phyloP scores from a whole-genome alignment of 2,329 filamentous ascomycete genomes.

The Pyricularia sp. region DNA sequence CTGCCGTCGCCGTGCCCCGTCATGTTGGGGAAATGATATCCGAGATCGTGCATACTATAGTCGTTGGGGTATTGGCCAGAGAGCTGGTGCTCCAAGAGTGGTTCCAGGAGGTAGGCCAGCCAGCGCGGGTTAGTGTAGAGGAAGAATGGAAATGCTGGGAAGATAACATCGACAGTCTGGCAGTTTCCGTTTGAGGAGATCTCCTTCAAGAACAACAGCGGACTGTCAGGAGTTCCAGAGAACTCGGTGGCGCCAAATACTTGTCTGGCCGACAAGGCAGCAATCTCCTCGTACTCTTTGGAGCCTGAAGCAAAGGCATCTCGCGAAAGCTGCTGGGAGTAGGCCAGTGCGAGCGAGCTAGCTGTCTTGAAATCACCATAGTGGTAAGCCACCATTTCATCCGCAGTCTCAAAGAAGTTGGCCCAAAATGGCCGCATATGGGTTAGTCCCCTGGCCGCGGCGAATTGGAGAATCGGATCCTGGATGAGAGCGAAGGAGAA shows the following conservation, averaged over 20 bases:
- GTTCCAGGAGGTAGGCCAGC: conserved; percentile 69
- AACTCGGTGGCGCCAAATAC: conserved; percentile 70
- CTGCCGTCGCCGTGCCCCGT: conserved; percentile 59
- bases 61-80: conserved; percentile 75
- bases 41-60: conserved; percentile 69
- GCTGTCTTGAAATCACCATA: conserved; percentile 63
- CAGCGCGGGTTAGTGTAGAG: conserved; percentile 73
- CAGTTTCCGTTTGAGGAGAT: conserved; percentile 77
- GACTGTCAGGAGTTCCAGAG: conserved; percentile 58
- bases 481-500: conserved; percentile 73
- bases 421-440: conserved; percentile 72
- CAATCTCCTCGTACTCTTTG: conserved; percentile 65
- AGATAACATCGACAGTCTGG: conserved; percentile 80
- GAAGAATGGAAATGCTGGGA: conserved; percentile 76
- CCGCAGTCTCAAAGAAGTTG: conserved; percentile 56
- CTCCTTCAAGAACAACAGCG: conserved; percentile 72
- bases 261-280: conserved; percentile 69
- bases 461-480: conserved; percentile 69
- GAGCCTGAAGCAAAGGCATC: conserved; percentile 69
- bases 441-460: conserved; percentile 65
- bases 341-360: conserved; percentile 53
- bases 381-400: conserved; percentile 61
- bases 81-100: conserved; percentile 68
- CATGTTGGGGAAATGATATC: conserved; percentile 60
- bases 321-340: conserved; percentile 58